Evolutionary conservation across 164 flowering plant genomes (phyloP).

Genomic region (Echeveria elegans): DNA sequence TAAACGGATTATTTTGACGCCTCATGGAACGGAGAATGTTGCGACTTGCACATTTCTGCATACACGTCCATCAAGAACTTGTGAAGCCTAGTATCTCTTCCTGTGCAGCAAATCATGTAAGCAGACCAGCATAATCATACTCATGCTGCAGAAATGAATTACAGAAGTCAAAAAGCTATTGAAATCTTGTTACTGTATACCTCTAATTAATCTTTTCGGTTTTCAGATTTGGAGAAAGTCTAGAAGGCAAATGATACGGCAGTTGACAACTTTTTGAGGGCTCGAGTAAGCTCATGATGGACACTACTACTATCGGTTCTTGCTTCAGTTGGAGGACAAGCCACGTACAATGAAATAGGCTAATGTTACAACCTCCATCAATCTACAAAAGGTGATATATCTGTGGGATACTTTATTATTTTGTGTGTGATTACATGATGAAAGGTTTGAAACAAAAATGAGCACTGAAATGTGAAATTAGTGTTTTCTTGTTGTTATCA

Average conservation of each 20-base stretch:
- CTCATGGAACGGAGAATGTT: constrained; percentile 74
- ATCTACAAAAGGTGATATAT: background rate
- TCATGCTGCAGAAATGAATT: too few relatives aligned
- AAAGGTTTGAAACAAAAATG: background rate
- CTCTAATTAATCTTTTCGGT: too few relatives aligned
- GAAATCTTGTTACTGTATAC: too few relatives aligned
- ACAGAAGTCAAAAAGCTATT: too few relatives aligned
- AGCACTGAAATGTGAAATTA: background rate
- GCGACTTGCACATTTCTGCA: constrained; percentile 49
- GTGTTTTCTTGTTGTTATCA: background rate
- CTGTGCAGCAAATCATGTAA: too few relatives aligned
- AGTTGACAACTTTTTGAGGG: background rate
- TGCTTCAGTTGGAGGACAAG: background rate
- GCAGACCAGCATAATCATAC: too few relatives aligned
- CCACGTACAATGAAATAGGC: background rate
- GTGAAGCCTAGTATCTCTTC: constrained; percentile 14
- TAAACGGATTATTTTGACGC: too few relatives aligned
- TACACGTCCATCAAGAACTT: constrained; percentile 37
- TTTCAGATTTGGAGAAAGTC: background rate
- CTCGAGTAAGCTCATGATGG: background rate
- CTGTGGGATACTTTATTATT: too few relatives aligned
- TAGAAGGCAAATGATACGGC: background rate
- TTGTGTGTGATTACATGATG: background rate
- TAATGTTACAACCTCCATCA: background rate
- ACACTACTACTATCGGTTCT: too few relatives aligned